Evolutionary conservation across 1,139 yeast genomes (phyloP).

Genomic region (Scheffersomyces cryptocercus): DNA sequence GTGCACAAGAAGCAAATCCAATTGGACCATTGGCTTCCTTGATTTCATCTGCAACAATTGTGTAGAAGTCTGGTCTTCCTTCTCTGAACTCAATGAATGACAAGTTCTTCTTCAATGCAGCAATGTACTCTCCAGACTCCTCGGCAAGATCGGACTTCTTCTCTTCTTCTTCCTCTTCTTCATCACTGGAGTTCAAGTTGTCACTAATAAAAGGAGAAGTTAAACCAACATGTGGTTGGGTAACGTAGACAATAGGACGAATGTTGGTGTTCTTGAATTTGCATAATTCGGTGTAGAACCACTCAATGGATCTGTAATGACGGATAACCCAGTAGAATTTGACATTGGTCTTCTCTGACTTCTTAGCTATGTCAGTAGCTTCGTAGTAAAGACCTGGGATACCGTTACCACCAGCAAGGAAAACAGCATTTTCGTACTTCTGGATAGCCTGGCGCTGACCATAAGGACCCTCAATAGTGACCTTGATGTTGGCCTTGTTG

Average conservation of each 20-base stretch:
- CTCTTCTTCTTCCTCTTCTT: slow-evolving; percentile 12
- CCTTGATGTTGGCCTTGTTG: slow-evolving; percentile 32
- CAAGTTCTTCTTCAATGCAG: slow-evolving; percentile 18
- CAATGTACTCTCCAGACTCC: slow-evolving; percentile 15
- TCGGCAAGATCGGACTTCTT: slow-evolving; percentile 12
- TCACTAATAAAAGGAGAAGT: slow-evolving; percentile 15
- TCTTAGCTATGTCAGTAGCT: slow-evolving; percentile 25
- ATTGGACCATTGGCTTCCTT: slow-evolving; percentile 35
- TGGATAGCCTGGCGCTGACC: slow-evolving; percentile 36
- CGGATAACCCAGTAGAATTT: slow-evolving; percentile 53
- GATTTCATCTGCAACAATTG: slow-evolving; percentile 37
- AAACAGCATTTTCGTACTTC: slow-evolving; percentile 53
- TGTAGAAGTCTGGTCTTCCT: slow-evolving; percentile 46
- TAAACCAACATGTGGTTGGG: slow-evolving; percentile 23
- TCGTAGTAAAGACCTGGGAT: slow-evolving; percentile 53
- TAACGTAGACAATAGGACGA: slow-evolving; percentile 36
- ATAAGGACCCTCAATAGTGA: slow-evolving; percentile 45
- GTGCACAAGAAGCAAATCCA: slow-evolving; percentile 45
- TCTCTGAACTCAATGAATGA: slow-evolving; percentile 42
- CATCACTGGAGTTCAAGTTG: slow-evolving; percentile 2
- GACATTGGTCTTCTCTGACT: slow-evolving; percentile 14
- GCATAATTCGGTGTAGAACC: slow-evolving; percentile 29
- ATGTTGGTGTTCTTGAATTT: slow-evolving; percentile 31
- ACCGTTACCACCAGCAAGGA: slow-evolving; percentile 74
- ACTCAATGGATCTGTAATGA: slow-evolving; percentile 34